These are phyloP conservation scores for Pestalotiopsis sp. DNA, from an alignment of 2,329 filamentous ascomycete genomes.

Conservation along the genomic window DNA sequence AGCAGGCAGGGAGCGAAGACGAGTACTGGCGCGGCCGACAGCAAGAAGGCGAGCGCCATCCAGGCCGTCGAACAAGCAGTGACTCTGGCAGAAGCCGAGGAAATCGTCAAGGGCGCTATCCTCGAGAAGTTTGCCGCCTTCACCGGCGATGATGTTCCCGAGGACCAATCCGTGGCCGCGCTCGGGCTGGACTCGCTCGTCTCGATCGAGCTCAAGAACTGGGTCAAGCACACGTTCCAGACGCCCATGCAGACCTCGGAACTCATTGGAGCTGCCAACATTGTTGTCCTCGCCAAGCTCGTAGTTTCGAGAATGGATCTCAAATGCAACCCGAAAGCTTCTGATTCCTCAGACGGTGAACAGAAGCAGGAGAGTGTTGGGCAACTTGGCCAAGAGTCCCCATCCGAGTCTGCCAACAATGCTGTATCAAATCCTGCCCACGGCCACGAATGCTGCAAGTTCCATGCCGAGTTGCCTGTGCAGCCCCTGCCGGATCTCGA, in stretches of 20 bases:
- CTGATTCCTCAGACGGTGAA: background rate
- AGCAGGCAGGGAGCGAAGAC: background rate
- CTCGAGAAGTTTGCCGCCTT: conserved; percentile 12
- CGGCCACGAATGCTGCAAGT: conserved; percentile 7
- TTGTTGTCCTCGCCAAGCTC: background rate
- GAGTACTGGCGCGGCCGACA: background rate
- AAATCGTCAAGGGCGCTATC: conserved; percentile 13
- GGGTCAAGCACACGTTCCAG: conserved; percentile 17
- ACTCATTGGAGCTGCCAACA: conserved; percentile 15
- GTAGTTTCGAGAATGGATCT: conserved; percentile 11
- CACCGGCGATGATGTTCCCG: conserved; percentile 14
- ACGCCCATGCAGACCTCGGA: conserved; percentile 12
- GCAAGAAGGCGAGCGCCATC: conserved; percentile 1
- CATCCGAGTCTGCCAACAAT: background rate
- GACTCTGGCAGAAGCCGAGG: conserved; percentile 15
- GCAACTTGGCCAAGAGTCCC: background rate
- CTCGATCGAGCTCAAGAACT: conserved; percentile 13
- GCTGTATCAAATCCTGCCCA: background rate
- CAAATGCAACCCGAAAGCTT: background rate
- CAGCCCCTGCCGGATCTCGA: conserved; percentile 12
- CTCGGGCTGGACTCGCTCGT: conserved; percentile 13
- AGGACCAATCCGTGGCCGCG: conserved; percentile 7
- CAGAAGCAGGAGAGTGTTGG: background rate
- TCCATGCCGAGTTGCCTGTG: conserved; percentile 1
- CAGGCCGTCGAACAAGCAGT: conserved; percentile 11